A percentile compares a stretch with the other conserved stretches of the same genome.
These are phyloP conservation scores for Millerago galiae DNA, from an alignment of 805 yeast species.

Conservation along the genomic window DNA sequence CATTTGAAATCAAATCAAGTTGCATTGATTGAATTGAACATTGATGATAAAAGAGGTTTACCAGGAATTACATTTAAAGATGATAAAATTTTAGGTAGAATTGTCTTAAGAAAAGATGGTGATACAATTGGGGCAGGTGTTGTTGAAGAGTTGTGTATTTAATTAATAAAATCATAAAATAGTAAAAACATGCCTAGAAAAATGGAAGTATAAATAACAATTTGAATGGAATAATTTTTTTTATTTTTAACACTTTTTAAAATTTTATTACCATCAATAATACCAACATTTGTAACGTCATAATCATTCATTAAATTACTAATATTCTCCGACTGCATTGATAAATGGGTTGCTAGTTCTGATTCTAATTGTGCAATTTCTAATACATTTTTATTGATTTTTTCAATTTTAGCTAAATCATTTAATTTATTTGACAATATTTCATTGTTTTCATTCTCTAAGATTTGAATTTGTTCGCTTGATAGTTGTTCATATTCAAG, in stretches of 20 bases:
- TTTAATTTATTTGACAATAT: slow-evolving; percentile 48
- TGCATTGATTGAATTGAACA: slow-evolving; percentile 85
- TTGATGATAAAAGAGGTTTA: slow-evolving; percentile 68
- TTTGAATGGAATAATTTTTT: slow-evolving; percentile 53
- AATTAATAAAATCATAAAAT: slow-evolving; percentile 44
- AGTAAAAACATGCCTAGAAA: slow-evolving; percentile 50
- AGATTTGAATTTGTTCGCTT: slow-evolving; percentile 51
- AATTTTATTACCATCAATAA: slow-evolving; percentile 64
- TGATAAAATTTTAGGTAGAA: slow-evolving; percentile 96
- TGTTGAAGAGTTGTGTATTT: slow-evolving; percentile 51
- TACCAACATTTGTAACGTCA: slow-evolving; percentile 57
- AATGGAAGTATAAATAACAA: slow-evolving; percentile 50
- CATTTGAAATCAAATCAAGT: slow-evolving; percentile 96
- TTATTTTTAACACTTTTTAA: slow-evolving; percentile 61
- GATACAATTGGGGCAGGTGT: slow-evolving; percentile 99
- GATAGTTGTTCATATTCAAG: slow-evolving; percentile 24
- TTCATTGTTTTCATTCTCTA: slow-evolving; percentile 55
- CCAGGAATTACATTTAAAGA: slow-evolving; percentile 90
- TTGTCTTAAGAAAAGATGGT: slow-evolving; percentile 99
- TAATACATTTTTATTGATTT: slow-evolving; percentile 53
- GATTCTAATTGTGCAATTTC: slow-evolving; percentile 73
- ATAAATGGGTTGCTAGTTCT: slow-evolving; percentile 67
- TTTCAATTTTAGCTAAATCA: slow-evolving; percentile 53
- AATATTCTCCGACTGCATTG: slow-evolving; percentile 66
- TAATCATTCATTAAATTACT: slow-evolving; percentile 58